Conservation (phyloP, 805 yeast species). For the Schwanniomyces occidentalis region DNA sequence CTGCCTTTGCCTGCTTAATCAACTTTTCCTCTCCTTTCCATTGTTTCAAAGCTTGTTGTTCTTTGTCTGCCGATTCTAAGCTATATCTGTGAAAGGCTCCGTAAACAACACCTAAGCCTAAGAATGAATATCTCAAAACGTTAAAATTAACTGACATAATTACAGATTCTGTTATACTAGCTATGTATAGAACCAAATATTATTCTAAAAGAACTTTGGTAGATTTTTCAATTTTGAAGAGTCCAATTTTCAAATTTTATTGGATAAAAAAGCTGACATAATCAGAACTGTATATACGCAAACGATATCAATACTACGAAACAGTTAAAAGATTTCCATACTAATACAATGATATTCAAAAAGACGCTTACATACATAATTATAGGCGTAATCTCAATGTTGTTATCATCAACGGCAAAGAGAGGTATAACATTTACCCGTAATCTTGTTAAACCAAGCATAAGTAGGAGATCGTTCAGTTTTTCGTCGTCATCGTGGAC, state of each 20-base stretch:
- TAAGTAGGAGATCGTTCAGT: slow-evolving; percentile 16
- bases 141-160: slow-evolving; percentile 43
- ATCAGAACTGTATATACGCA: neutral
- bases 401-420: slow-evolving; percentile 17
- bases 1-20: slow-evolving; percentile 85
- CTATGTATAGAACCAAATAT: no score
- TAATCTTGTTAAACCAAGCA: slow-evolving; percentile 9
- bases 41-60: slow-evolving; percentile 56
- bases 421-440: slow-evolving; percentile 11
- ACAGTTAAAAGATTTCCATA: neutral
- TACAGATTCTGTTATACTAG: no score
- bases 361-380: slow-evolving; percentile 12
- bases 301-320: neutral
- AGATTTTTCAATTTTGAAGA: no score
- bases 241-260: no score
- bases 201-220: no score
- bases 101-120: slow-evolving; percentile 83
- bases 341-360: slow-evolving; percentile 3
- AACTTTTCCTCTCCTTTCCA: slow-evolving; percentile 69
- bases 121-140: slow-evolving; percentile 91
- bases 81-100: slow-evolving; percentile 84
- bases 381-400: slow-evolving; percentile 18
- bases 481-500: slow-evolving; percentile 22
- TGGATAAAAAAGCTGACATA: no score
- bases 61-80: slow-evolving; percentile 59